Evolutionary conservation across 1,139 yeast genomes (phyloP).

Genomic region (Candida neerlandica): DNA sequence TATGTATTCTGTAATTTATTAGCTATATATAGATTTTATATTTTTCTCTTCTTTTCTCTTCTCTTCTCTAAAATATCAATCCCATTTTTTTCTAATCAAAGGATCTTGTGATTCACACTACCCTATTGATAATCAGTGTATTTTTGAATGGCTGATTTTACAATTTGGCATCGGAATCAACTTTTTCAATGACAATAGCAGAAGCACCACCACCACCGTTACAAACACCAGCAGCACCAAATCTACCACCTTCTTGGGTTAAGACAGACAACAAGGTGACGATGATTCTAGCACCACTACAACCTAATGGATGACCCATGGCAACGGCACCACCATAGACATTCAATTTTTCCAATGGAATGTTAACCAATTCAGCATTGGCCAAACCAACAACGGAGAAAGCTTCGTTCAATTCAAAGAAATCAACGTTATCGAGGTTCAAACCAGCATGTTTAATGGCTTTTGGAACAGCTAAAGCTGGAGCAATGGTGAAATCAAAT

Average conservation of each 20-base stretch:
- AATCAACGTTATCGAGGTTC: slow-evolving; percentile 60
- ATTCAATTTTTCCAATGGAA: slow-evolving; percentile 73
- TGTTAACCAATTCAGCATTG: slow-evolving; percentile 70
- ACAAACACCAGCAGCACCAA: slow-evolving; percentile 95
- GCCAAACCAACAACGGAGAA: slow-evolving; percentile 95
- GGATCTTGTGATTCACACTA: not conserved
- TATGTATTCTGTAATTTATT: not conserved
- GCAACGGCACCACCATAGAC: slow-evolving; percentile 99
- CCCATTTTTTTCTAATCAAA: not conserved
- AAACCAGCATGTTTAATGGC: slow-evolving; percentile 87
- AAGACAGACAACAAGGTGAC: slow-evolving; percentile 80
- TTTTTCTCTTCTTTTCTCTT: not conserved
- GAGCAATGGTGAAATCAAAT: slow-evolving; percentile 92
- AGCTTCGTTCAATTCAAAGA: slow-evolving; percentile 94
- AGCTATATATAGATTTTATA: not conserved
- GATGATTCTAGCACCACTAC: slow-evolving; percentile 95
- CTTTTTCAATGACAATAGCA: slow-evolving; percentile 31
- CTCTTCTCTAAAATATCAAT: not conserved
- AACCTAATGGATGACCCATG: slow-evolving; percentile 94
- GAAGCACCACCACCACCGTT: slow-evolving; percentile 99
- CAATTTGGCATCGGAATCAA: slow-evolving; percentile 30
- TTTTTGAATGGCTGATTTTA: too few species aligned
- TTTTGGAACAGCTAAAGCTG: slow-evolving; percentile 91
- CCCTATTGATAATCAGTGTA: too few species aligned
- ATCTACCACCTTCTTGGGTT: slow-evolving; percentile 79